These are phyloP conservation scores for Tolypocladium paradoxum DNA, from an alignment of 2,329 filamentous ascomycete genomes.

Conservation along the genomic window DNA sequence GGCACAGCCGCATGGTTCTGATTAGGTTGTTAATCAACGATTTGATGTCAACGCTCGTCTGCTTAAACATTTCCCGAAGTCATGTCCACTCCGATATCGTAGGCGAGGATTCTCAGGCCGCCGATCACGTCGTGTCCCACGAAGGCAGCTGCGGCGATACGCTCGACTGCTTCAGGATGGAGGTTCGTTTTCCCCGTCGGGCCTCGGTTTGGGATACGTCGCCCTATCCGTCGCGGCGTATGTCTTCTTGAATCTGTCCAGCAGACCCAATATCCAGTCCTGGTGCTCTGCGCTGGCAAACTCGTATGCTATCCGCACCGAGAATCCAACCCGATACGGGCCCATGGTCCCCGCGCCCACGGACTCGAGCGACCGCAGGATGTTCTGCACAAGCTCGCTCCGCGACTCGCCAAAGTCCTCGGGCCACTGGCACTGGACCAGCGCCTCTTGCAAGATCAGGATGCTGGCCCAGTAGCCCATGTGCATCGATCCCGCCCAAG, in stretches of 20 bases:
- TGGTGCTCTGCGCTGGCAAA: constrained; percentile 22
- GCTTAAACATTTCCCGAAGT: no score
- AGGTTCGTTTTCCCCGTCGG: constrained; percentile 5
- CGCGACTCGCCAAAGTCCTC: constrained; percentile 16
- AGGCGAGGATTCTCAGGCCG: no score
- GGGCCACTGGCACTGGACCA: constrained; percentile 20
- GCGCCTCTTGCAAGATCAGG: constrained; percentile 27
- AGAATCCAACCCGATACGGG: constrained; percentile 24
- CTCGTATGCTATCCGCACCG: constrained; percentile 27
- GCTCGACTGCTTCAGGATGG: neutral
- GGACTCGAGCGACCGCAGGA: constrained; percentile 26
- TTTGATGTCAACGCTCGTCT: neutral
- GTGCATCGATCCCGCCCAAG: constrained; percentile 23
- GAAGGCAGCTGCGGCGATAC: neutral
- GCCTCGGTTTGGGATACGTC: constrained; percentile 15
- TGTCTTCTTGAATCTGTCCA: constrained; percentile 18
- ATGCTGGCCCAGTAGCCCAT: constrained; percentile 27
- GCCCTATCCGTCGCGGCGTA: constrained; percentile 22
- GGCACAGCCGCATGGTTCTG: neutral
- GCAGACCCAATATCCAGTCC: constrained; percentile 20
- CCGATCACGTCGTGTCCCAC: no score
- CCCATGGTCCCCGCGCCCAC: constrained; percentile 26
- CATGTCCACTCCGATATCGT: neutral
- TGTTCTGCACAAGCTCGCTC: constrained; percentile 16
- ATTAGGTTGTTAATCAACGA: neutral